Percentiles rank a stretch among this genome's conserved stretches.
Evolutionary conservation across 2,329 filamentous ascomycete species (phyloP).

Genomic region (Aspergillus jensenii): DNA sequence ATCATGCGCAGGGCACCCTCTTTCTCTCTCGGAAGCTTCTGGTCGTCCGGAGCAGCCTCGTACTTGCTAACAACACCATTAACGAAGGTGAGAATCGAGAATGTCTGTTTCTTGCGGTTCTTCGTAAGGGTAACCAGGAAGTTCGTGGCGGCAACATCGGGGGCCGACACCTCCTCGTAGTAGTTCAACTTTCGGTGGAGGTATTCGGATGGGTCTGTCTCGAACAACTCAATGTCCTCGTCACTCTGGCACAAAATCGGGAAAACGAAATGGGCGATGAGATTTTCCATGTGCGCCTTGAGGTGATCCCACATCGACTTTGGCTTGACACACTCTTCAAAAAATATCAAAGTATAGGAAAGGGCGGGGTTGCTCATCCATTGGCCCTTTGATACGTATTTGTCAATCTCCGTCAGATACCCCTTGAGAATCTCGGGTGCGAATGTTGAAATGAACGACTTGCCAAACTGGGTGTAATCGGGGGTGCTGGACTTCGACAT

Average conservation of each 20-base stretch:
- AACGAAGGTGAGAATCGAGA: constrained; percentile 90
- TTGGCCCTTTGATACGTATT: constrained; percentile 90
- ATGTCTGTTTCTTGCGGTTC: constrained; percentile 90
- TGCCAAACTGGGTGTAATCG: constrained; percentile 79
- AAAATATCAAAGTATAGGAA: constrained; percentile 88
- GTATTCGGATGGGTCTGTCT: constrained; percentile 93
- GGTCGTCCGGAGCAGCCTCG: constrained; percentile 76
- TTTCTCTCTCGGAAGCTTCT: constrained; percentile 94
- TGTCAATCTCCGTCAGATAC: constrained; percentile 92
- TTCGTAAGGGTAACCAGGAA: constrained; percentile 95
- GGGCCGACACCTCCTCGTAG: constrained; percentile 93
- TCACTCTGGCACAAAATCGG: constrained; percentile 89
- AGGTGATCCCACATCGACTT: constrained; percentile 96
- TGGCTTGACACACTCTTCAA: constrained; percentile 96
- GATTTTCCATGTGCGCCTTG: constrained; percentile 87
- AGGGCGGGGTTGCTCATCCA: constrained; percentile 95
- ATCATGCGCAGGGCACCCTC: constrained; percentile 97
- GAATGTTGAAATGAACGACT: constrained; percentile 85
- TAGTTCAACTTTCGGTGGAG: constrained; percentile 96
- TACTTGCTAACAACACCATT: constrained; percentile 94
- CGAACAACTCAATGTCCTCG: constrained; percentile 90
- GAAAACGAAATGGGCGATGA: constrained; percentile 94
- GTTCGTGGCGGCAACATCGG: constrained; percentile 93
- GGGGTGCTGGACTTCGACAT: constrained; percentile 72
- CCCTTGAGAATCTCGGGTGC: constrained; percentile 95